Evolutionary conservation across 106 monocot genomes (phyloP).

Genomic region (Hemerocallis citrina): DNA sequence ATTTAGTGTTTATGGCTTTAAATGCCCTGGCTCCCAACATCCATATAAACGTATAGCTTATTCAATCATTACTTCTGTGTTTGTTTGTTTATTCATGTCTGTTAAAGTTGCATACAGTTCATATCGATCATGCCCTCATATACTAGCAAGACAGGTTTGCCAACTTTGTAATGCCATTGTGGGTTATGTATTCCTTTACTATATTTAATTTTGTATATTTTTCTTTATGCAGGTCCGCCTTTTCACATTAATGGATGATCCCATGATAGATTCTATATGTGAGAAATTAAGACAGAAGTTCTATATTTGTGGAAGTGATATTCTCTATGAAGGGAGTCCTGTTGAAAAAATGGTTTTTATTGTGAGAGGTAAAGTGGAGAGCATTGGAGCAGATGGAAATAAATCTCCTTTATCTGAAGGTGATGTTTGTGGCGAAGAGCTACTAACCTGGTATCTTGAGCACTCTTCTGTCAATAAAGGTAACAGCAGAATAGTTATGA

Average conservation of each 20-base stretch:
- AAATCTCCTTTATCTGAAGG: slow-evolving; percentile 48
- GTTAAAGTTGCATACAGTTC: too few species aligned
- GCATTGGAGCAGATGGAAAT: slow-evolving; percentile 46
- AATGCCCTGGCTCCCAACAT: too few species aligned
- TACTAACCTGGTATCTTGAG: slow-evolving; percentile 80
- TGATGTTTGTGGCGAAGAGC: slow-evolving; percentile 88
- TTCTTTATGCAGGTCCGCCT: slow-evolving; percentile 36
- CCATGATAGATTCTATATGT: slow-evolving; percentile 54
- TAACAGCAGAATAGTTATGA: too few species aligned
- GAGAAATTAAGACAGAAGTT: slow-evolving; percentile 61
- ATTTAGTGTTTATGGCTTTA: too few species aligned
- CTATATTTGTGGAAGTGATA: slow-evolving; percentile 58
- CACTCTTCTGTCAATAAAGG: slow-evolving; percentile 57
- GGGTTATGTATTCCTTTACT: too few species aligned
- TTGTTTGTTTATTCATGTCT: too few species aligned
- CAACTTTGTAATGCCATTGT: not conserved
- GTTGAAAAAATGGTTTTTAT: slow-evolving; percentile 87
- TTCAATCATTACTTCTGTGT: too few species aligned
- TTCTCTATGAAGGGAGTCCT: slow-evolving; percentile 45
- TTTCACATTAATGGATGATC: slow-evolving; percentile 64
- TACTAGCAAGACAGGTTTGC: not conserved
- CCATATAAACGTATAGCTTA: too few species aligned
- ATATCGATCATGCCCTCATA: not conserved
- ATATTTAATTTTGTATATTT: not conserved
- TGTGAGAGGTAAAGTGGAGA: slow-evolving; percentile 65